Base-by-base conservation (phyloP, 331 rosid genomes). In the Dryas integrifolia region DNA sequence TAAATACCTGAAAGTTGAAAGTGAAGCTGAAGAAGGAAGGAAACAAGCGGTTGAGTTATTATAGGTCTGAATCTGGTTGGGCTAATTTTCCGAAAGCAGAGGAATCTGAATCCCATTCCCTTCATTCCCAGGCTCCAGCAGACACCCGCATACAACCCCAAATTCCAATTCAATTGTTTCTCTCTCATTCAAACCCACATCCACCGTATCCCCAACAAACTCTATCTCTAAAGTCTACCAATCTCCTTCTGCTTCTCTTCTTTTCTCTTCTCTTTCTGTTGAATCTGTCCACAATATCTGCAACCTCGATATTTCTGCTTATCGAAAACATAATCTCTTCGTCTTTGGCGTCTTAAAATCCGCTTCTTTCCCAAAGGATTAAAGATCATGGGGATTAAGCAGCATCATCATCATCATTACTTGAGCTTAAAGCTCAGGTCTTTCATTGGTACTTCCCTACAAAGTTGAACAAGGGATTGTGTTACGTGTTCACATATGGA, bases 401-500 rank as follows among this genome's bases (percentile, higher is more conserved):
- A 30, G 14, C 62, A 26, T 26, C 30, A 30, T 30, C 35, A 30
- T 30, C 35, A 4, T 7, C 7, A 47, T 6, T 4, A 40, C 26
- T 1, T n/a, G 14, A n/a, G 6, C 53, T 13, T 56, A 14, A 21
- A 26, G 43, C 2, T 21, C 15, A 18, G 7, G 2, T 43, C 53
- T 30, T 71, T 58, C 11, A 14, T n/a, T 71, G 49, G 5, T 0
- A n/a, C 3, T 30, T 30, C 35, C 35, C 35, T 62, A 7, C 67
- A 4, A 15, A 62, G 1, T 16, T 40, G 55, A 50, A 50, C 35
- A 30, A 30, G 35, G 35, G 35, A 1, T 30, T 30, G 35, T 62
- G 30, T 15, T 41, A 24, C 5, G 3, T 1, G 26, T 9, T 26
- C 0, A 58, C 9, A 8, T 7, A 87, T 86, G 97, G 96, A 94